Evolutionary conservation across 441 rosid genomes (phyloP).

Genomic region (Corymbia calophylla): DNA sequence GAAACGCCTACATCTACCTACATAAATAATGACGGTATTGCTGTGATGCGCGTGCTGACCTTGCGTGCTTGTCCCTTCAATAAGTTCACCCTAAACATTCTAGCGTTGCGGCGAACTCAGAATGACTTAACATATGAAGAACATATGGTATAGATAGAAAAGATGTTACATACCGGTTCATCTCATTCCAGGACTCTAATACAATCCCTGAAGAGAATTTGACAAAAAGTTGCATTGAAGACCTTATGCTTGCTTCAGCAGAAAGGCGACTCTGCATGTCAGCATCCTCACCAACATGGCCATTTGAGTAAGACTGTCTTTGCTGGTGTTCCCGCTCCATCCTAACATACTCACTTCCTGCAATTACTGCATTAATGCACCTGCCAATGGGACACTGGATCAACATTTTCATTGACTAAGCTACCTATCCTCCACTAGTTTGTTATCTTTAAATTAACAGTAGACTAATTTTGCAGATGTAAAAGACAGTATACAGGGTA

Average conservation of each 20-base stretch:
- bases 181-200: slow-evolving; percentile 85
- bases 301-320: slow-evolving; percentile 61
- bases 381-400: slow-evolving; percentile 27
- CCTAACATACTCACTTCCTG: slow-evolving; percentile 84
- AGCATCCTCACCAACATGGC: slow-evolving; percentile 62
- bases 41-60: not conserved
- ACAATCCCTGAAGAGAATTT: slow-evolving; percentile 81
- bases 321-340: slow-evolving; percentile 86
- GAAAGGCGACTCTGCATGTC: slow-evolving; percentile 65
- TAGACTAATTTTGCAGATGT: not conserved
- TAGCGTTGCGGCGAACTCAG: not conserved
- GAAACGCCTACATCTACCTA: not conserved
- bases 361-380: slow-evolving; percentile 86
- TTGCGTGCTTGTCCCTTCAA: not conserved
- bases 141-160: not conserved
- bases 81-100: not conserved
- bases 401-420: not conserved
- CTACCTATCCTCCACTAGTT: not conserved
- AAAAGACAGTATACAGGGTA: not conserved
- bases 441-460: no score
- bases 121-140: not conserved
- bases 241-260: slow-evolving; percentile 88
- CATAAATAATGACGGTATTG: not conserved
- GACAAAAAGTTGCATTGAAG: slow-evolving; percentile 89
- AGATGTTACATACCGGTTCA: slow-evolving; percentile 54